Evolutionary conservation across 768 basidiomycete species (phyloP), one percentile per base, ranked within the genome.

Genomic region (Pulveroboletus sp.): DNA sequence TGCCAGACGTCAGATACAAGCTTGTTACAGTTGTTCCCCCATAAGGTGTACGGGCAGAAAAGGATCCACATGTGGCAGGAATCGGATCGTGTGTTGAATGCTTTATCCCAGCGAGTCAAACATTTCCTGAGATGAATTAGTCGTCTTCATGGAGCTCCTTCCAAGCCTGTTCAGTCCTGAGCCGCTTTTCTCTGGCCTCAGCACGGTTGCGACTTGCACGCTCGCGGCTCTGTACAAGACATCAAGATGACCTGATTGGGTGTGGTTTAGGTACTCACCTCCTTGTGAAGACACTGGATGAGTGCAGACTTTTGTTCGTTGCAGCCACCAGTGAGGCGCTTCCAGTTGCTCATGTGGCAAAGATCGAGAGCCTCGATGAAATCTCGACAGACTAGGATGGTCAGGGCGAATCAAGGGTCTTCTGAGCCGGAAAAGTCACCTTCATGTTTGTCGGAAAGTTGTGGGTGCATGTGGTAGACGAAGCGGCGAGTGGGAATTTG

Each of bases 321-420:
- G 64, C 88, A 90, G 15, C 74, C 77, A 18, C 87, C 88, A 1
- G 81, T 78, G 53, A 84, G 75, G 54, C 80, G 79, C 24, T 76
- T 75, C 83, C 84, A 87, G 48, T 65, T 73, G 59, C 72, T 77
- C 17, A 71, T 63, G 60, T 90, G 88, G 61, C 88, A 90, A 41
- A 76, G 70, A 43, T 89, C 78, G 24, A 90, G 80, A 2, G 88
- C 88, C 56, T 88, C 71, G 47, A 90, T 86, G 61, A 90, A 83
- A 15, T 88, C 86, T 60, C 73, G 78, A 73, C 88, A 90, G 33
- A 73, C 88, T 89, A 44, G 47, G 57, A 37, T 8, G 24, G 49
- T 61, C 48, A 57, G 37, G 39, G 33, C 15, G 30, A 28, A n/a
- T 31, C 18, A 38, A 33, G 24, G 33, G 51, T 13, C 8, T 17